phyloP scores from a whole-genome alignment of 441 rosid species.

The Gossypium davidsonii region DNA sequence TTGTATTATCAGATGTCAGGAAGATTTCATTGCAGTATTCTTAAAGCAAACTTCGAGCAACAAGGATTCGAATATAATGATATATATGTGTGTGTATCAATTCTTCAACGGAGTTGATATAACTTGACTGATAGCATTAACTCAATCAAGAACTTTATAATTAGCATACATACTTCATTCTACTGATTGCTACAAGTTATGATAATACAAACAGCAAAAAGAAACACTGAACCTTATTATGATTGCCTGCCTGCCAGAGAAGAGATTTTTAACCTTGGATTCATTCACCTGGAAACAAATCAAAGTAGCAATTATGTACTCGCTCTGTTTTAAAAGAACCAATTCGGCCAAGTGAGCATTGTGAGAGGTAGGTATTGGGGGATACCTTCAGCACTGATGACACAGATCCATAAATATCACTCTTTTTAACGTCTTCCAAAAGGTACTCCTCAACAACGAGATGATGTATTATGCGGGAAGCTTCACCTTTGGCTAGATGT shows the following conservation, averaged over 20 bases:
- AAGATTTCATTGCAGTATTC: not conserved
- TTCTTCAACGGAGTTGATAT: not conserved
- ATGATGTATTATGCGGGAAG: constrained; percentile 71
- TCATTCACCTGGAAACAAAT: constrained; percentile 65
- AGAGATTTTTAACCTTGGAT: constrained; percentile 47
- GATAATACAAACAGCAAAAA: not conserved
- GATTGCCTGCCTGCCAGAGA: constrained; percentile 46
- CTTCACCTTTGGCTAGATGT: constrained; percentile 69
- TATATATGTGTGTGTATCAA: not conserved
- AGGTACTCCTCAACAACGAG: constrained; percentile 80
- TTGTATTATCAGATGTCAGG: constrained; percentile 15
- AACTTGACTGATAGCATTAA: not conserved
- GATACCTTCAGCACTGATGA: constrained; percentile 81
- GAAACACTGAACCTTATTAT: constrained; percentile 45
- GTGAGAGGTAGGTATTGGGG: constrained; percentile 15
- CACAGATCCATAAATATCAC: constrained; percentile 83
- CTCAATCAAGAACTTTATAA: not conserved
- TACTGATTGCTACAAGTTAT: not conserved
- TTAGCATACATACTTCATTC: not conserved
- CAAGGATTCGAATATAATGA: too few species aligned
- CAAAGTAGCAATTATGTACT: not conserved
- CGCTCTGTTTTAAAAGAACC: not conserved
- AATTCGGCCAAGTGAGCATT: constrained; percentile 2
- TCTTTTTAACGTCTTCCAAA: constrained; percentile 83
- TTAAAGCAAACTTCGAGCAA: not conserved